Evolutionary conservation across 169 alveolate species (phyloP).

Genomic region (Besnoitia besnoiti): DNA sequence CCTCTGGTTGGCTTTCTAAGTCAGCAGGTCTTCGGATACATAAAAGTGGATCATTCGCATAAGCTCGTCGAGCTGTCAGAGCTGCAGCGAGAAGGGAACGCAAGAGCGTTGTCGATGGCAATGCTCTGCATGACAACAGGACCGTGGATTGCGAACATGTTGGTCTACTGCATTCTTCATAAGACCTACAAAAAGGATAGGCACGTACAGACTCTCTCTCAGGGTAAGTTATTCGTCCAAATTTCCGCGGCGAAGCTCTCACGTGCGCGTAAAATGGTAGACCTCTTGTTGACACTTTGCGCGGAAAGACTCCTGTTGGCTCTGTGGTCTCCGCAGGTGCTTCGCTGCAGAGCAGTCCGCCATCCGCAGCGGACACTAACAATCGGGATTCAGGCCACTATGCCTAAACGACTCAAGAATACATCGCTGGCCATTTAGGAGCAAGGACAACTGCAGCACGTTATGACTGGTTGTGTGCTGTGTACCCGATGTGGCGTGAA

Average conservation of each 20-base stretch:
- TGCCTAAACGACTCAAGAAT: too few relatives aligned
- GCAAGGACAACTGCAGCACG: too few relatives aligned
- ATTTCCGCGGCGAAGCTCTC: not conserved
- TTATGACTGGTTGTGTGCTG: too few relatives aligned
- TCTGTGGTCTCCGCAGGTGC: not conserved
- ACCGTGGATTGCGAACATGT: slow-evolving; percentile 81
- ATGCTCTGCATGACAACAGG: slow-evolving; percentile 79
- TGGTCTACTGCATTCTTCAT: slow-evolving; percentile 80
- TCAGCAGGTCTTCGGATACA: slow-evolving; percentile 85
- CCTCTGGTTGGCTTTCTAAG: slow-evolving; percentile 86
- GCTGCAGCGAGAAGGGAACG: slow-evolving; percentile 77
- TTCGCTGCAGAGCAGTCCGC: too few relatives aligned
- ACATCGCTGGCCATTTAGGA: too few relatives aligned
- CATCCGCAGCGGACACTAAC: too few relatives aligned
- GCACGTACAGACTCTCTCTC: not conserved
- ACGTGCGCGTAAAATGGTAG: not conserved
- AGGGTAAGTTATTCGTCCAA: not conserved
- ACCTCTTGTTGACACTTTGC: not conserved
- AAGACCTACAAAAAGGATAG: slow-evolving; percentile 70
- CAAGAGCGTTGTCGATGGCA: slow-evolving; percentile 82
- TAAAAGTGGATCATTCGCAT: slow-evolving; percentile 35
- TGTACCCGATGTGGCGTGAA: too few relatives aligned
- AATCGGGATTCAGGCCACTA: too few relatives aligned
- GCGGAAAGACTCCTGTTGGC: not conserved
- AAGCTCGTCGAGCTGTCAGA: slow-evolving; percentile 67